Percentiles rank a stretch among this genome's conserved stretches.
Evolutionary conservation across 371 early-diverging fungal genomes (phyloP).

Genomic region (Mucor velutinosus): DNA sequence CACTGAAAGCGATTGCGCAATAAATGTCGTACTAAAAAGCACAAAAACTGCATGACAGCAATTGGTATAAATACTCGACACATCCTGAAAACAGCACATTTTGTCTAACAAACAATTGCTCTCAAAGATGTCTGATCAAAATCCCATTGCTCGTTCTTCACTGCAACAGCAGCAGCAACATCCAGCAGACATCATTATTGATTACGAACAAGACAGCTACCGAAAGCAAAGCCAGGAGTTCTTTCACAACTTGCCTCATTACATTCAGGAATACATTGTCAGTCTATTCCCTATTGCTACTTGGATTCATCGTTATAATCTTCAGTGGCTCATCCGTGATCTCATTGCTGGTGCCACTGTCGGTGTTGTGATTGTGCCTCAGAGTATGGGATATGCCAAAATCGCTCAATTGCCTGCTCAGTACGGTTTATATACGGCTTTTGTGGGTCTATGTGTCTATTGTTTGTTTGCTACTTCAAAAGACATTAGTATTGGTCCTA

Average conservation of each 20-base stretch:
- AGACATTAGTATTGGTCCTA: slow-evolving; percentile 90
- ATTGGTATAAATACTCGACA: slow-evolving; percentile 10
- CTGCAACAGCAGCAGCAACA: background rate
- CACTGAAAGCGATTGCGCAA: slow-evolving; percentile 39
- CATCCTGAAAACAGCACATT: background rate
- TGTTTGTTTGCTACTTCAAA: slow-evolving; percentile 83
- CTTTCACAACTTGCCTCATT: slow-evolving; percentile 27
- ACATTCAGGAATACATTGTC: slow-evolving; percentile 32
- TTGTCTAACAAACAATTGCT: background rate
- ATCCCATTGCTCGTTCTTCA: background rate
- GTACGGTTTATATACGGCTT: slow-evolving; percentile 82
- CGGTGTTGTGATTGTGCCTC: slow-evolving; percentile 88
- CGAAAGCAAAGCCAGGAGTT: slow-evolving; percentile 27
- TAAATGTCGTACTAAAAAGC: slow-evolving; percentile 9
- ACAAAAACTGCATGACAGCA: background rate
- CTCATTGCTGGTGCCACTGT: slow-evolving; percentile 88
- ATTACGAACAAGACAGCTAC: slow-evolving; percentile 33
- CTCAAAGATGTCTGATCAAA: background rate
- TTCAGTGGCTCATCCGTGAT: slow-evolving; percentile 82
- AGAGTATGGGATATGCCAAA: slow-evolving; percentile 85
- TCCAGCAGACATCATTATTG: slow-evolving; percentile 36
- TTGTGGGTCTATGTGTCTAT: slow-evolving; percentile 81
- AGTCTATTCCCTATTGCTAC: slow-evolving; percentile 64
- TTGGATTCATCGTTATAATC: slow-evolving; percentile 80
- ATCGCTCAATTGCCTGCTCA: slow-evolving; percentile 80